Base-by-base conservation (phyloP, 331 rosid species). In the Malus hybrid region DNA sequence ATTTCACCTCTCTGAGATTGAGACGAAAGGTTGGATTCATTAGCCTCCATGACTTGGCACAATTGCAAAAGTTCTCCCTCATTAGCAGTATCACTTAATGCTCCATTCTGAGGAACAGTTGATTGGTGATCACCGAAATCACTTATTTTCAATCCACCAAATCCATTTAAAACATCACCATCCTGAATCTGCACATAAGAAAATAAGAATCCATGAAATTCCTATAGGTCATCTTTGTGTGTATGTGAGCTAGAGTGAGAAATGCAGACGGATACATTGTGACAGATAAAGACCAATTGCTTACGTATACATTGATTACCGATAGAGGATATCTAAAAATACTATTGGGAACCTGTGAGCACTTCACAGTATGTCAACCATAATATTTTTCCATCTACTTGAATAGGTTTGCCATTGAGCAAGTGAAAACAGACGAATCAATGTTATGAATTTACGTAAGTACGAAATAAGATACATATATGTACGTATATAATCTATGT, bases 51-150 rank as follows among this genome's bases (percentile, higher is more conserved):
- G 32, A 90, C 66, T 83, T 88, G 87, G 79, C 99, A 94, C 77
- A 90, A 80, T 57, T 90, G 95, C 90, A 94, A 74, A 63, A 90
- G 93, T 75, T 91, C 90, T 83, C 90, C 98, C 82, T 90, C 96
- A 15, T 88, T 90, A 60, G 81, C 90, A 65, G 75, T 68, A 75
- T 79, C 87, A 52, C 28, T 46, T 64, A 79, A 80, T 76, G 78
- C 63, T 57, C 79, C 81, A 33, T 86, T 83, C 76, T 85, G 87
- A 69, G 80, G 83, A 66, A 73, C 81, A 82, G 79, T 76, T 75
- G 91, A 83, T 14, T 63, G 83, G 28, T 70, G 68, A 52, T 81
- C 91, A 82, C 86, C 82, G 24, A 77, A 81, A 82, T 81, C 81
- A 61, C 73, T 83, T 66, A 78, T 80, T 71, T 79, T 66, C 57